These are phyloP conservation scores for Pseudogymnoascus sp. DNA, from an alignment of 2,329 filamentous ascomycete species.

Conservation along the genomic window DNA sequence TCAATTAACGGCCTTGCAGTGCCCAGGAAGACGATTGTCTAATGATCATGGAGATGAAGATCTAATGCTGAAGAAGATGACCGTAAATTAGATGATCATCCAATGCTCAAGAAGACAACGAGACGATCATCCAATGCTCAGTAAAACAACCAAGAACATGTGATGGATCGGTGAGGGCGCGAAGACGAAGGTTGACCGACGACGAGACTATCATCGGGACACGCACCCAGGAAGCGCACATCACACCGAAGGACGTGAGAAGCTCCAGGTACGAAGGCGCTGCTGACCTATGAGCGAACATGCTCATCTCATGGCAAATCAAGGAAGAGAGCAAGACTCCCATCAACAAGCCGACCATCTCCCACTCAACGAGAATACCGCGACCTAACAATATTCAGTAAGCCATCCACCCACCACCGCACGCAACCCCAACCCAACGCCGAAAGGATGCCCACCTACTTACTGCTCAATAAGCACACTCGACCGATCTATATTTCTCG, in stretches of 20 bases:
- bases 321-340: background rate
- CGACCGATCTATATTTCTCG: background rate
- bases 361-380: background rate
- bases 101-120: background rate
- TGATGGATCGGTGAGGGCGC: conserved; percentile 91
- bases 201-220: conserved; percentile 74
- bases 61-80: background rate
- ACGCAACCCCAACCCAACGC: background rate
- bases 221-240: conserved; percentile 54
- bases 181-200: conserved; percentile 42
- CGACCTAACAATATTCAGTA: background rate
- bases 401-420: background rate
- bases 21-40: background rate
- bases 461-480: conserved; percentile 5
- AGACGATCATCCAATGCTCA: background rate
- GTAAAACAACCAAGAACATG: conserved; percentile 44
- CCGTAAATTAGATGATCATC: background rate
- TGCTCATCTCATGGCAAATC: conserved; percentile 6
- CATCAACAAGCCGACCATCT: background rate
- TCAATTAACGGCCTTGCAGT: background rate
- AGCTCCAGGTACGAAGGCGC: conserved; percentile 23
- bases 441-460: background rate
- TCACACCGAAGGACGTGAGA: conserved; percentile 23
- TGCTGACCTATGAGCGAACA: conserved; percentile 5
- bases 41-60: background rate